These are phyloP conservation scores for Pseudisothecium myosuroides DNA, from an alignment of 225 moss, liverwort and hornwort genomes.

Conservation along the genomic window DNA sequence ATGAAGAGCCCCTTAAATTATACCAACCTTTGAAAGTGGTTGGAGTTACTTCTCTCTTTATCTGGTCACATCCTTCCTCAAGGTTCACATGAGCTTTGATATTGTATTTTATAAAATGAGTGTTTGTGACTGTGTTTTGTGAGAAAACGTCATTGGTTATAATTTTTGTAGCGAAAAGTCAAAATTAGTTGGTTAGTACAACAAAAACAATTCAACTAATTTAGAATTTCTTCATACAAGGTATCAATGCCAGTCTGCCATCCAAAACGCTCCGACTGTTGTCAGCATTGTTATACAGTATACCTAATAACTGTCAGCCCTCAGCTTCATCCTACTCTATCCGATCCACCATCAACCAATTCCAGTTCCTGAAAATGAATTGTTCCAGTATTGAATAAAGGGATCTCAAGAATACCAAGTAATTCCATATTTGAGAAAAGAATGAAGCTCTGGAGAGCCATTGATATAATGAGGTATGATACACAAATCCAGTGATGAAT, in stretches of 20 bases:
- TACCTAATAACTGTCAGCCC: background rate
- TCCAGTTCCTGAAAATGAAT: background rate
- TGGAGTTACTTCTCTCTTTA: background rate
- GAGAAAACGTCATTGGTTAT: background rate
- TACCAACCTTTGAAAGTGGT: background rate
- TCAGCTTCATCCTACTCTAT: background rate
- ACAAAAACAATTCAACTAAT: background rate
- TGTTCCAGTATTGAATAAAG: background rate
- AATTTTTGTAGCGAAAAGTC: background rate
- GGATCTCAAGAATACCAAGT: background rate
- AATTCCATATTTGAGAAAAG: background rate
- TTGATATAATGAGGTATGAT: background rate
- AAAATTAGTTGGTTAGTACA: too few species aligned
- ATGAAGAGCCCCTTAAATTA: background rate
- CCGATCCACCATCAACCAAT: background rate
- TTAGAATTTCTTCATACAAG: background rate
- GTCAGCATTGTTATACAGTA: background rate
- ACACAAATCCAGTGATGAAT: background rate
- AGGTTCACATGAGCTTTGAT: background rate
- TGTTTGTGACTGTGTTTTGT: background rate
- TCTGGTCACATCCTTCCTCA: background rate
- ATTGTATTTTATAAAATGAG: background rate
- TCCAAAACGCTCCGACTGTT: background rate
- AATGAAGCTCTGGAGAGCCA: background rate
- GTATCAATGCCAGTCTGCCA: background rate